Conservation (phyloP, 345 rosid species). For the Moricandia moricandioides region DNA sequence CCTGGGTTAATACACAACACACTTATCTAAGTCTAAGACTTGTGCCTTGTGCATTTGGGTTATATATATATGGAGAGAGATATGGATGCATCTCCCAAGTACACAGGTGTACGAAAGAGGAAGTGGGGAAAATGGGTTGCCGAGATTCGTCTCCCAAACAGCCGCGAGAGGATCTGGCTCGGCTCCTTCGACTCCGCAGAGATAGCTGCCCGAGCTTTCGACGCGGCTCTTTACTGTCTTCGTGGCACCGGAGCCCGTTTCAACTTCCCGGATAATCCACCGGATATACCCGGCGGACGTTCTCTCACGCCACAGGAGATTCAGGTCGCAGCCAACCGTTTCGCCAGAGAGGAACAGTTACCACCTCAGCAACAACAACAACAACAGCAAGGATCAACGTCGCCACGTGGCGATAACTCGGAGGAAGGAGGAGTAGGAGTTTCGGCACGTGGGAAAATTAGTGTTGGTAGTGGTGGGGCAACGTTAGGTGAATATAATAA, state of each 20-base stretch:
- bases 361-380: background rate
- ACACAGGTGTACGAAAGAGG: conserved; percentile 82
- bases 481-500: conserved; percentile 1
- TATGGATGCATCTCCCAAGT: conserved; percentile 45
- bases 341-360: conserved; percentile 38
- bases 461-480: conserved; percentile 33
- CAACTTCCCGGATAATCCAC: conserved; percentile 67
- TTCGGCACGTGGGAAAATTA: conserved; percentile 27
- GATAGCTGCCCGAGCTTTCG: conserved; percentile 63
- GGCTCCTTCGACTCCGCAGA: conserved; percentile 72
- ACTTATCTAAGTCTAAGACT: background rate
- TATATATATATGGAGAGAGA: background rate
- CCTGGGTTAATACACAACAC: background rate
- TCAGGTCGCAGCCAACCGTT: conserved; percentile 55
- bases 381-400: background rate
- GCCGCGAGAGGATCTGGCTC: conserved; percentile 88
- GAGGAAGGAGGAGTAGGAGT: background rate
- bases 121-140: conserved; percentile 98
- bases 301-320: conserved; percentile 53
- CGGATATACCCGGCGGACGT: conserved; percentile 43
- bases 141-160: conserved; percentile 84
- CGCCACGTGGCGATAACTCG: conserved; percentile 18
- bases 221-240: conserved; percentile 70
- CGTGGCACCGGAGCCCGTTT: conserved; percentile 64
- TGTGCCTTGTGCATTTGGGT: background rate